Evolutionary conservation across 2,329 filamentous ascomycete genomes (phyloP), one percentile per base, ranked within the genome.

Genomic region (Neophaeococcomyces mojaviensis): DNA sequence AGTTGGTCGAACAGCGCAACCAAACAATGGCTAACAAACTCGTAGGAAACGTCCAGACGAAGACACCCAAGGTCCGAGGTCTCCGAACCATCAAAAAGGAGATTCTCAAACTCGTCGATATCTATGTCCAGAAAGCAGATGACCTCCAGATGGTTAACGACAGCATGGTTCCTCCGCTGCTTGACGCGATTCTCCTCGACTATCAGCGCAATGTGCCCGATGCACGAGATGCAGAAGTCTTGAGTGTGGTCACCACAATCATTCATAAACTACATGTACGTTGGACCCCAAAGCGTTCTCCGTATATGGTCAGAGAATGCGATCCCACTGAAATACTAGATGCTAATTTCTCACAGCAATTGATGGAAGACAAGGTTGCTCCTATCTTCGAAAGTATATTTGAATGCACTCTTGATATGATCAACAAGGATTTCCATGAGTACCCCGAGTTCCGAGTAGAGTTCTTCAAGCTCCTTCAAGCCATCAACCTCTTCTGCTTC

Each of bases 391-490:
- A 97, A 66, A 94, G 90, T 56, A 88, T 98, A 20, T 98, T 98
- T 60, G 90, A 97, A 67, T 97, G 90, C 72, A 98, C 92, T 2
- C 74, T 98, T 47, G 88, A 95, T 60, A 98, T 98, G 92, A 98
- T 98, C 71, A 98, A 97, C 79, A 98, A 98, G 71, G 92, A 98
- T 68, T 98, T 98, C 68, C 96, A 94, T 38, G 92, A 98, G 64
- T 98, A 94, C 66, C 92, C 92, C 0, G 92, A 98, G 66, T 92
- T 98, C 64, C 85, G 94, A 48, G 92, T 98, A n/a, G 90, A 97
- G 66, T 98, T 98, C 68, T 98, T 98, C 78, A 96, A 95, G 68
- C 79, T 98, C 19, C 77, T 98, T 31, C 80, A 94, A 56, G 87
- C 90, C 12, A 97, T 98, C 70, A 98, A 98, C 67, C 72, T 97